Base-by-base conservation (phyloP, 2,329 filamentous ascomycete genomes). In the Westerdykella ornata region DNA sequence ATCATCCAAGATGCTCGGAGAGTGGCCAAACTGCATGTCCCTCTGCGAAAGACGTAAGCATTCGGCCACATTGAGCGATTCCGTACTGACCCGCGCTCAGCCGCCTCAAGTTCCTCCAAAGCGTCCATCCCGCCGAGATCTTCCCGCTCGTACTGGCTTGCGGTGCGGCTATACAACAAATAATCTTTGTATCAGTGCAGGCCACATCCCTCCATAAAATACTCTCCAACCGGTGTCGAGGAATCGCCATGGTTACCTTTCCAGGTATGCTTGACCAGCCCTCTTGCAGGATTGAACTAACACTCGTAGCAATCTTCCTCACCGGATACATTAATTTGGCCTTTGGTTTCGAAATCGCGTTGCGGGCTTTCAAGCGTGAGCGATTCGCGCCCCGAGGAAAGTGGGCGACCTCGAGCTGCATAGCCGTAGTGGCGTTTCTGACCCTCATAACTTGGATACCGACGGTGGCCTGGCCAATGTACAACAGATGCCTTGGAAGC, bases 241-340 rank as follows among this genome's bases (percentile, higher is more conserved):
- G 54, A 14, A 42, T 66, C 17, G 56, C 61, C 3, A 65, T 66
- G 59, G 33, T 66, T n/a, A 60, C 63, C 14, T 60, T 64, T 43
- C 65, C 65, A 28, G 54, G 66, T 68, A 63, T n/a, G 16, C 63
- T 56, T 26, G 22, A 26, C 7, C 7, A 11, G 8, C 4, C 7
- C 4, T 26, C 7, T 20, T n/a, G 15, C 29, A 14, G 14, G 29
- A 13, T 13, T 16, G n/a, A 13, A 20, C 59, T 64, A 14, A 64
- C 46, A 13, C 16, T 14, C 13, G 5, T 42, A 84, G 82, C 78
- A 6, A 71, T 84, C 28, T 84, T 85, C 53, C 72, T 85, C 39
- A 74, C 80, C 7, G 81, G 81, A 18, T 83, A 75, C 47, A 74
- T 81, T 22, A 81, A 84, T 49, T 55, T 84, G 15, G 71, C 83